A percentile compares a stretch with the other conserved stretches of the same genome.
phyloP scores from a whole-genome alignment of 768 basidiomycete species.

The Wakefieldia striispora region DNA sequence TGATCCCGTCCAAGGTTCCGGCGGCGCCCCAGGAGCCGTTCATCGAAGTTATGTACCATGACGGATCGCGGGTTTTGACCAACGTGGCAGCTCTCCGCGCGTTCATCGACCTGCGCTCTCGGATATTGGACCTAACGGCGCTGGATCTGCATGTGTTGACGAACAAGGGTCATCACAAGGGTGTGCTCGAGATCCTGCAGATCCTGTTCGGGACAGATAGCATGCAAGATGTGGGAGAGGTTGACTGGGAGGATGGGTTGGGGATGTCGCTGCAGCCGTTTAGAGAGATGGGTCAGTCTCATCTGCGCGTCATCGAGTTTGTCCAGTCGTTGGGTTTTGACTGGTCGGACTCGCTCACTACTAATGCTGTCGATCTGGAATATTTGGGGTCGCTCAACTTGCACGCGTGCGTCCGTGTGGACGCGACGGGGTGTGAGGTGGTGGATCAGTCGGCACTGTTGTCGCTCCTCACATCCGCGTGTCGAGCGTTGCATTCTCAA shows the following conservation, averaged over 20 bases:
- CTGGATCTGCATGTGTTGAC: constrained; percentile 88
- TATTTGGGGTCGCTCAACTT: constrained; percentile 68
- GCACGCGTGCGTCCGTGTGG: constrained; percentile 63
- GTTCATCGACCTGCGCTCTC: constrained; percentile 80
- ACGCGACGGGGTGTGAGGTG: constrained; percentile 75
- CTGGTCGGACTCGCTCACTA: constrained; percentile 76
- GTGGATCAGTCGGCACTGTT: constrained; percentile 74
- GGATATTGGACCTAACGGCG: constrained; percentile 81
- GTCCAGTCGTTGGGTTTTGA: constrained; percentile 84
- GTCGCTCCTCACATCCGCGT: constrained; percentile 61
- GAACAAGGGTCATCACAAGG: constrained; percentile 70
- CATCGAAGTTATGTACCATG: constrained; percentile 62
- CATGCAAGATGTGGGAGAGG: constrained; percentile 38
- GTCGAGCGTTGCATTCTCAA: constrained; percentile 61
- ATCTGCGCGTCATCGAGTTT: constrained; percentile 84
- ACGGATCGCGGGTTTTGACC: constrained; percentile 67
- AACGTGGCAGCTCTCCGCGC: constrained; percentile 67
- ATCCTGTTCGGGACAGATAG: constrained; percentile 74
- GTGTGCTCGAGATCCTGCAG: constrained; percentile 71
- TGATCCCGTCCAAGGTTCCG: constrained; percentile 66
- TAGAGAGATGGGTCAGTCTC: constrained; percentile 74
- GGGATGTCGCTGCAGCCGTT: constrained; percentile 50
- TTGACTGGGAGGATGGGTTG: constrained; percentile 39
- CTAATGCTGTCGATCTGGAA: constrained; percentile 56
- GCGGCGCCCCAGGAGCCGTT: constrained; percentile 45